These are phyloP conservation scores for Candida palmyrensis DNA, from an alignment of 805 yeast species.

Conservation along the genomic window DNA sequence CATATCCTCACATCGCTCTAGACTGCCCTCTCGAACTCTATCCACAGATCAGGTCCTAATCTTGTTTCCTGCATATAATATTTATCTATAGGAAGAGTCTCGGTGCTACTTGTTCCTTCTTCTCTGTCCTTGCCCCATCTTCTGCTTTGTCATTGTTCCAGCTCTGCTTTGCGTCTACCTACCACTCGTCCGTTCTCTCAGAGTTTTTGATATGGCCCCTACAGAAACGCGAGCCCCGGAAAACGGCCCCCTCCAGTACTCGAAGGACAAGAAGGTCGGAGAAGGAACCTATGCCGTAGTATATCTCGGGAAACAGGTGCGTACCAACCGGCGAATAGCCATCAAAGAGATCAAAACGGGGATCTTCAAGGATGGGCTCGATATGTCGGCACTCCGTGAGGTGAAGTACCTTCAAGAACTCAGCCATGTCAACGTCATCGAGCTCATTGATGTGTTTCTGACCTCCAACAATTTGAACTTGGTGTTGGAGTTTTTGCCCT, in stretches of 20 bases:
- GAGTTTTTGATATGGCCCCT: no score
- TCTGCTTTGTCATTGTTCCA: no score
- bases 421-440: slow-evolving; percentile 71
- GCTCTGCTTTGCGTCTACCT: no score
- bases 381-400: slow-evolving; percentile 95
- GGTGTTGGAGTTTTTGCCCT: slow-evolving; percentile 84
- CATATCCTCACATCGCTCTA: no score
- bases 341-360: slow-evolving; percentile 94
- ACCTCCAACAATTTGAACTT: slow-evolving; percentile 62
- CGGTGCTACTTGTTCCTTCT: no score
- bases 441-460: slow-evolving; percentile 81
- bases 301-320: slow-evolving; percentile 67
- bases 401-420: slow-evolving; percentile 5
- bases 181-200: no score
- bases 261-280: slow-evolving; percentile 82
- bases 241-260: slow-evolving; percentile 16
- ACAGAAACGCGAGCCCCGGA: no score
- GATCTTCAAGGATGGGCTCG: slow-evolving; percentile 91
- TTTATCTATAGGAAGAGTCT: no score
- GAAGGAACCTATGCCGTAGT: slow-evolving; percentile 99
- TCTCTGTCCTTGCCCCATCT: no score
- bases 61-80: no score
- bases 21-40: no score
- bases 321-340: slow-evolving; percentile 62
- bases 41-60: no score